These are phyloP conservation scores for Posidonia oceanica DNA, from an alignment of 116 monocot species.

Conservation along the genomic window DNA sequence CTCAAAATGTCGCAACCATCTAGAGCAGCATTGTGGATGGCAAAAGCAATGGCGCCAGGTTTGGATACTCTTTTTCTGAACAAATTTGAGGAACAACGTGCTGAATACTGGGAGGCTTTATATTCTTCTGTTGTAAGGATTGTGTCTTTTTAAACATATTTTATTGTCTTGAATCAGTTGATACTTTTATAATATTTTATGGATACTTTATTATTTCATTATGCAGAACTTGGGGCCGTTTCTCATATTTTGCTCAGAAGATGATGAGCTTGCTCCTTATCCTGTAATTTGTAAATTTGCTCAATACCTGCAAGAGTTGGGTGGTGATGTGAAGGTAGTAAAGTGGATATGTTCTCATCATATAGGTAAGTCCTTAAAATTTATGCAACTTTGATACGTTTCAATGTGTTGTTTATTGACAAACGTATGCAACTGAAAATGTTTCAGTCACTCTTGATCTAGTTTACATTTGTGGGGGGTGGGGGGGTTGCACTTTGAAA, in stretches of 20 bases:
- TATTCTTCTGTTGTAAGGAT: conserved; percentile 73
- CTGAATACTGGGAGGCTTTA: conserved; percentile 75
- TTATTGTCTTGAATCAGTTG: neutral
- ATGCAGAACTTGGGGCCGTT: conserved; percentile 61
- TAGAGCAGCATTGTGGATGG: conserved; percentile 59
- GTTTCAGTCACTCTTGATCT: neutral
- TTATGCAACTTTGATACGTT: neutral
- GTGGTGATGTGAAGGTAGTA: conserved; percentile 75
- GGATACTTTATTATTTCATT: neutral
- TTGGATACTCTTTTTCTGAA: conserved; percentile 59
- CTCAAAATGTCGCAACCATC: conserved; percentile 29
- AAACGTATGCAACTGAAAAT: neutral
- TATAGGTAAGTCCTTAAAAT: conserved; percentile 20
- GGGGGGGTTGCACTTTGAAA: no score
- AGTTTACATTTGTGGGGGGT: neutral
- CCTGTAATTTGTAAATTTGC: conserved; percentile 50
- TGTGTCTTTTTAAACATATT: neutral
- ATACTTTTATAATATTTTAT: neutral
- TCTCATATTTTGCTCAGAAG: conserved; percentile 72
- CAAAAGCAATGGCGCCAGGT: conserved; percentile 58
- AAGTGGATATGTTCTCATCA: conserved; percentile 69
- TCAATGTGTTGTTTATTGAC: no score
- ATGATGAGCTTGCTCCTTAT: conserved; percentile 66
- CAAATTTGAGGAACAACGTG: conserved; percentile 62
- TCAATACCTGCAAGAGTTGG: conserved; percentile 52